Percentiles rank a stretch among this genome's conserved stretches.
Conservation (phyloP, 345 rosid species). For the Theobroma cacao region DNA sequence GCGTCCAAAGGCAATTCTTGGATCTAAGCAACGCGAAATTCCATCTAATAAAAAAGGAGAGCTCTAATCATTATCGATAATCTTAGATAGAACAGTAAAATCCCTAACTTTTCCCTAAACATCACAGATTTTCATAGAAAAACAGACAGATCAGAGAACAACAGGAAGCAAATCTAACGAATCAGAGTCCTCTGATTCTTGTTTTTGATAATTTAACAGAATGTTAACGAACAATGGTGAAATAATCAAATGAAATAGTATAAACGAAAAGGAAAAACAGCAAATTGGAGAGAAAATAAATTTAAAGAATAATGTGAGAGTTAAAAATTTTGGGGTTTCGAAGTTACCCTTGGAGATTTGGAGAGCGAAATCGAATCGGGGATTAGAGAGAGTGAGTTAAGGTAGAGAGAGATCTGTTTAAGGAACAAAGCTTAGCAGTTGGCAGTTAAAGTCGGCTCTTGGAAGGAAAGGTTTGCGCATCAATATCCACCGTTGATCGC, state of each 20-base stretch:
- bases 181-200: background rate
- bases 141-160: constrained; percentile 7
- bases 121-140: background rate
- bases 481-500: constrained; percentile 4
- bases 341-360: background rate
- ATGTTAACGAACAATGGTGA: background rate
- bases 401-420: background rate
- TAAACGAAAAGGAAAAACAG: background rate
- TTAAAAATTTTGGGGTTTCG: background rate
- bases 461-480: background rate
- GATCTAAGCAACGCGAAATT: background rate
- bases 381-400: background rate
- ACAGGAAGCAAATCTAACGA: background rate
- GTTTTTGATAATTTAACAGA: background rate
- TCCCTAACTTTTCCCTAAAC: background rate
- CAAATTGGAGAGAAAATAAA: background rate
- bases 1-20: background rate
- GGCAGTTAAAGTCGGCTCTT: background rate
- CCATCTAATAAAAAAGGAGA: background rate
- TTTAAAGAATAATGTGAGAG: background rate
- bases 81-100: constrained; percentile 5
- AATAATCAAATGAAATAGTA: background rate
- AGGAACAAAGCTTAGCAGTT: background rate
- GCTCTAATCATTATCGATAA: background rate
- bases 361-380: background rate